Evolutionary conservation across 2,329 filamentous ascomycete species (phyloP).

Genomic region (Cladosporium austrohemisphaericum): DNA sequence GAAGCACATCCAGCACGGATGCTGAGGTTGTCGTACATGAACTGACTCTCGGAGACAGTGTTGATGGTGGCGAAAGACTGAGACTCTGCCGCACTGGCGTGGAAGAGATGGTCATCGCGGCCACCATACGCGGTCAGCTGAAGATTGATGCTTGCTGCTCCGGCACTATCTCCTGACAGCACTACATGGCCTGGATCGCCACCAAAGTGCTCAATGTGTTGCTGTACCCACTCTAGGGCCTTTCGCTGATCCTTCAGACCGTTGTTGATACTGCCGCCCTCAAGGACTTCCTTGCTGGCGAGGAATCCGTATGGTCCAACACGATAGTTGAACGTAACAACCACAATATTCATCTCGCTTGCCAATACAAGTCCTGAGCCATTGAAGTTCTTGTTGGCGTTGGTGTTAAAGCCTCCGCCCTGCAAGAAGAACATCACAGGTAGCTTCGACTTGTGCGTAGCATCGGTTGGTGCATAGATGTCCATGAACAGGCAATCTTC

Average conservation of each 20-base stretch:
- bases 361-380: conserved; percentile 59
- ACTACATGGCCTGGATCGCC: conserved; percentile 66
- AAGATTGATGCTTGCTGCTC: conserved; percentile 61
- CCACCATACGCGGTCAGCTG: conserved; percentile 57
- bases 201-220: conserved; percentile 64
- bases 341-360: conserved; percentile 58
- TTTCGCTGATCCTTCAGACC: conserved; percentile 68
- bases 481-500: conserved; percentile 71
- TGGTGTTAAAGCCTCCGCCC: conserved; percentile 47
- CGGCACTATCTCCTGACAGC: conserved; percentile 65
- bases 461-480: conserved; percentile 57
- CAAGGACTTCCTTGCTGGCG: conserved; percentile 51
- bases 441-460: conserved; percentile 49
- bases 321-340: conserved; percentile 73
- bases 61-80: conserved; percentile 50
- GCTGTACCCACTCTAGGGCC: conserved; percentile 65
- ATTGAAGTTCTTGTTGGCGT: conserved; percentile 51
- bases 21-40: conserved; percentile 50
- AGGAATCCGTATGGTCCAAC: conserved; percentile 73
- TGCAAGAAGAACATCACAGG: conserved; percentile 62
- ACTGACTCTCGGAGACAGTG: conserved; percentile 48
- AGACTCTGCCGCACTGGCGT: conserved; percentile 52
- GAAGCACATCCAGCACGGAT: conserved; percentile 46
- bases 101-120: conserved; percentile 47
- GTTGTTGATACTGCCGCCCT: conserved; percentile 58